These are phyloP conservation scores for Tylopilus balloui DNA, from an alignment of 768 basidiomycete genomes.

Conservation along the genomic window DNA sequence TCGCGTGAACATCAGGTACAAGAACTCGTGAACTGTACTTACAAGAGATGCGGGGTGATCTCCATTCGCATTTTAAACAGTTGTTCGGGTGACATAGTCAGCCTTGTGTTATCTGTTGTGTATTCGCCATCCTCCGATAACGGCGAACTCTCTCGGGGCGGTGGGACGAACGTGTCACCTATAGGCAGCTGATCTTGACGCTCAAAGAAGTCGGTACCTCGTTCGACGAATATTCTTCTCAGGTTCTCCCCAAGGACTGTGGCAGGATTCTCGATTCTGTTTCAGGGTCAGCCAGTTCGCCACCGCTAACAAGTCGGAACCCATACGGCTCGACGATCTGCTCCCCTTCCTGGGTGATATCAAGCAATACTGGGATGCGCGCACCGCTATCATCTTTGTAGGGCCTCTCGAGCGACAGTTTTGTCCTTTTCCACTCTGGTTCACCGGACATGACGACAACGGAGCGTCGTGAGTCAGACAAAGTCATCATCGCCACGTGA, in stretches of 20 bases:
- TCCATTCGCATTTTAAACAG: conserved; percentile 69
- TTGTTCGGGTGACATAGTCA: conserved; percentile 69
- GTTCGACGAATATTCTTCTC: conserved; percentile 65
- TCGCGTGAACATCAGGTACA: conserved; percentile 12
- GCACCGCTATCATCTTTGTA: conserved; percentile 76
- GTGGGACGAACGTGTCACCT: conserved; percentile 22
- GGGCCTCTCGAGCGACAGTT: conserved; percentile 69
- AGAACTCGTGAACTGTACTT: conserved; percentile 31
- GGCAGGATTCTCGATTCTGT: conserved; percentile 52
- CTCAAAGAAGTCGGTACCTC: conserved; percentile 75
- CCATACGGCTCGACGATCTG: conserved; percentile 70
- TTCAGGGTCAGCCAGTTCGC: conserved; percentile 16
- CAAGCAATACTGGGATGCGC: conserved; percentile 55
- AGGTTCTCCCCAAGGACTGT: conserved; percentile 62
- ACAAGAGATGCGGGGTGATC: conserved; percentile 70
- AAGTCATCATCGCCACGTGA: conserved; percentile 25
- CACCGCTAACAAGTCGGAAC: conserved; percentile 1
- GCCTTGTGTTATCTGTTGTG: conserved; percentile 27
- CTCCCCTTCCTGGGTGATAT: conserved; percentile 68
- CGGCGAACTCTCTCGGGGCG: conserved; percentile 25
- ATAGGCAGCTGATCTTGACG: conserved; percentile 31
- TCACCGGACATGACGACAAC: conserved; percentile 22
- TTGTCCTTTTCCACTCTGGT: conserved; percentile 55
- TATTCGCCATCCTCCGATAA: conserved; percentile 27
- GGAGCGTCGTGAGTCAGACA: neutral